A percentile compares a stretch with the other conserved stretches of the same genome.
phyloP scores from a whole-genome alignment of 2,329 filamentous ascomycete genomes.

The Zalaria obscura region DNA sequence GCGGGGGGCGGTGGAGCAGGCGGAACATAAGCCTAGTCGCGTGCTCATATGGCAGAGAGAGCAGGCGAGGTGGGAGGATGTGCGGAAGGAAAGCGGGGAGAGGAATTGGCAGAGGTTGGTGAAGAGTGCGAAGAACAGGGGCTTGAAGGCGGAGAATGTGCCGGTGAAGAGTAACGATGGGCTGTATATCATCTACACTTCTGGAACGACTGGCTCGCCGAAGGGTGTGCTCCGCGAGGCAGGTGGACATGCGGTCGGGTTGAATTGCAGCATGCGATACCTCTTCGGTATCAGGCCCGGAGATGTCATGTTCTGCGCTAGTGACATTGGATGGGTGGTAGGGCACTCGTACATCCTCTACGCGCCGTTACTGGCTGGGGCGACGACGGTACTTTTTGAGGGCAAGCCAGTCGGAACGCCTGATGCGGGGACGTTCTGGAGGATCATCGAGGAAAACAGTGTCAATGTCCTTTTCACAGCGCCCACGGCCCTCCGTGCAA shows the following conservation, averaged over 20 bases:
- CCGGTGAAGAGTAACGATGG: conserved; percentile 64
- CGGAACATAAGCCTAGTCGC: conserved; percentile 55
- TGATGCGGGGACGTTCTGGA: conserved; percentile 77
- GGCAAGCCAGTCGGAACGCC: conserved; percentile 90
- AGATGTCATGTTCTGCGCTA: conserved; percentile 67
- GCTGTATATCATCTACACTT: conserved; percentile 86
- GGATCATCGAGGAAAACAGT: conserved; percentile 69
- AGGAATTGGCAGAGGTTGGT: conserved; percentile 68
- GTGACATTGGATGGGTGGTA: conserved; percentile 87
- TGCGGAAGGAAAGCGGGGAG: conserved; percentile 54
- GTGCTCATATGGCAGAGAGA: conserved; percentile 77
- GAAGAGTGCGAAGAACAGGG: conserved; percentile 52
- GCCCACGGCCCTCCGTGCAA: conserved; percentile 74
- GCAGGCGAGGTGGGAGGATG: conserved; percentile 56
- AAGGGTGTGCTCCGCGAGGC: conserved; percentile 76
- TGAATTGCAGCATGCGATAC: conserved; percentile 70
- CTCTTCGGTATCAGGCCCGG: conserved; percentile 71
- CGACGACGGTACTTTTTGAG: conserved; percentile 78
- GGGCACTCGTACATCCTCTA: conserved; percentile 83
- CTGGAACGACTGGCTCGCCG: conserved; percentile 65
- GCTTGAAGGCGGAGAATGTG: conserved; percentile 58
- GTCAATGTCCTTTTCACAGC: conserved; percentile 79
- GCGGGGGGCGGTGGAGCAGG: conserved; percentile 53
- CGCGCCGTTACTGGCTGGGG: conserved; percentile 70
- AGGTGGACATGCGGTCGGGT: conserved; percentile 73